These are phyloP conservation scores for Chalaropsis ovoidea DNA, from an alignment of 2,329 filamentous ascomycete species.

Conservation along the genomic window DNA sequence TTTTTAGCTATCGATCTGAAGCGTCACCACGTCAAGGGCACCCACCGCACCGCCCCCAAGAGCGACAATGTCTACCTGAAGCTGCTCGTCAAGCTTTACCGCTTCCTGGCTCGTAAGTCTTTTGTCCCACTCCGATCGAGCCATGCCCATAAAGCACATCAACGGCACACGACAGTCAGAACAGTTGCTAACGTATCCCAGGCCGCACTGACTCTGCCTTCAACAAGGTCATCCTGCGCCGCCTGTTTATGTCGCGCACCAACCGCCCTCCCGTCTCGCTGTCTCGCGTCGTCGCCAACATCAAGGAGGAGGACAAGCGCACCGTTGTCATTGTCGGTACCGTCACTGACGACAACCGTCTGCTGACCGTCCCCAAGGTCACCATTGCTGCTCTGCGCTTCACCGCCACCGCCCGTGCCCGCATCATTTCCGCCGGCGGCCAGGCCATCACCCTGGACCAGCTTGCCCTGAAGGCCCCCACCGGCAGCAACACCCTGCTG, in stretches of 20 bases:
- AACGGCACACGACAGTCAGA: not conserved
- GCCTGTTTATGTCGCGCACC: slow-evolving; percentile 97
- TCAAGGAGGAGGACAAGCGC: slow-evolving; percentile 61
- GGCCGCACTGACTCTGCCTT: slow-evolving; percentile 93
- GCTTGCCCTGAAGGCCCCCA: slow-evolving; percentile 88
- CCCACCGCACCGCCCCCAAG: slow-evolving; percentile 90
- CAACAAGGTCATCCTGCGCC: slow-evolving; percentile 97
- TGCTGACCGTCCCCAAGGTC: slow-evolving; percentile 81
- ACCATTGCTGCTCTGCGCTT: slow-evolving; percentile 90
- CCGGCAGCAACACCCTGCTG: slow-evolving; percentile 91
- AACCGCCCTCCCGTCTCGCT: slow-evolving; percentile 93
- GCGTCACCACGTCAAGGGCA: slow-evolving; percentile 57
- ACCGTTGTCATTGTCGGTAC: slow-evolving; percentile 91
- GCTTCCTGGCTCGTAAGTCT: slow-evolving; percentile 84
- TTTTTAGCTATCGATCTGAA: slow-evolving; percentile 61
- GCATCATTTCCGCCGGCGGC: slow-evolving; percentile 87
- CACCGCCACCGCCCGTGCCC: slow-evolving; percentile 88
- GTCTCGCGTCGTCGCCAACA: slow-evolving; percentile 72
- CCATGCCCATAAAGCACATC: not conserved
- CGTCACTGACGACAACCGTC: slow-evolving; percentile 95
- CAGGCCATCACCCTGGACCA: slow-evolving; percentile 94
- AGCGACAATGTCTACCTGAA: slow-evolving; percentile 97
- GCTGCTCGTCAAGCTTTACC: slow-evolving; percentile 96
- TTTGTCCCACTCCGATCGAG: not conserved
- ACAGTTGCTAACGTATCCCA: slow-evolving; percentile 33